phyloP scores from a whole-genome alignment of 2,329 filamentous ascomycete species.

The Fusarium continuum region DNA sequence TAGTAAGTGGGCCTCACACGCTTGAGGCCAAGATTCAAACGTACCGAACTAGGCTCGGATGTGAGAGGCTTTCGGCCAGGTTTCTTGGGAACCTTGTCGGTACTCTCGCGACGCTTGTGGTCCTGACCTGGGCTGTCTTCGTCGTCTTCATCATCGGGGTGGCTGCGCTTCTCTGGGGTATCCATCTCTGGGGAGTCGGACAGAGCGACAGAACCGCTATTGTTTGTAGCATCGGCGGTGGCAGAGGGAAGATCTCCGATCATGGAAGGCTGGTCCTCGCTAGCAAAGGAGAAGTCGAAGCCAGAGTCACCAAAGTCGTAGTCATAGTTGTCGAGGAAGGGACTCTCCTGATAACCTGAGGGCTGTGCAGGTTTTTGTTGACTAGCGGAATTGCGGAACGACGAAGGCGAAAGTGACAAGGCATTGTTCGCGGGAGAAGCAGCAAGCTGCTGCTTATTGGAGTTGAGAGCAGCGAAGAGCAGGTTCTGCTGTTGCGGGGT shows the following conservation, averaged over 20 bases:
- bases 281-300: conserved; percentile 72
- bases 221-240: conserved; percentile 7
- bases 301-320: conserved; percentile 79
- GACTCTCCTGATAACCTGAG: conserved; percentile 73
- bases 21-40: conserved; percentile 52
- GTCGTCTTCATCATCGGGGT: conserved; percentile 75
- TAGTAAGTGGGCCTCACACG: conserved; percentile 12
- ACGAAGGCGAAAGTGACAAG: conserved; percentile 57
- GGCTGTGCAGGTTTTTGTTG: conserved; percentile 52
- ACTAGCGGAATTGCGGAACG: conserved; percentile 60
- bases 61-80: conserved; percentile 95
- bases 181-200: conserved; percentile 66
- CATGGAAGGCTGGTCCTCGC: conserved; percentile 68
- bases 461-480: conserved; percentile 78
- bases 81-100: conserved; percentile 91
- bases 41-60: conserved; percentile 93
- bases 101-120: conserved; percentile 79
- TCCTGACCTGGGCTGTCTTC: conserved; percentile 59
- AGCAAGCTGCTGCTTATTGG: conserved; percentile 62
- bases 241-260: conserved; percentile 74
- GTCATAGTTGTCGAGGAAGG: conserved; percentile 80
- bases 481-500: conserved; percentile 81
- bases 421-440: conserved; percentile 50
- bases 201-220: conserved; percentile 55
- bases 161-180: conserved; percentile 75